Evolutionary conservation across 164 flowering plant species (phyloP), one percentile per base, ranked within the genome.

Genomic region (Houttuynia cordata): DNA sequence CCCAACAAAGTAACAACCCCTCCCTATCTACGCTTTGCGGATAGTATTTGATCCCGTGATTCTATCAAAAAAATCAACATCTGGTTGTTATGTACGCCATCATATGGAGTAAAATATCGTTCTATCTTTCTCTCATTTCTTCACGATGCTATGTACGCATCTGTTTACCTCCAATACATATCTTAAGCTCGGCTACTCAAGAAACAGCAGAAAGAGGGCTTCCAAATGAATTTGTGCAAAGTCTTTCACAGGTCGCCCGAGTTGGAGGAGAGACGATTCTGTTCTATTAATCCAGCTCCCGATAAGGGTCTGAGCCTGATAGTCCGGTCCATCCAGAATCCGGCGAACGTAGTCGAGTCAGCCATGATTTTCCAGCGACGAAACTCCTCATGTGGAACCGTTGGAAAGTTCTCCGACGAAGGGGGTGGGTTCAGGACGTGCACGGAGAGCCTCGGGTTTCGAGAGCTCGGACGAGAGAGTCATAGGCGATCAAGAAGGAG

Each of bases 401-500:
- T 39, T 10, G 22, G 9, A 24, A 39, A n/a, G 20, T 19, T 19
- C 10, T 3, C 19, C 55, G 42, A 0, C 40, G 41, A 6, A 6
- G 82, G 80, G 12, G 63, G 67, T 19, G 81, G 84, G 21, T 21
- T 83, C 55, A 60, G 56, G 69, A 76, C 86, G 15, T 84, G 86
- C 57, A 84, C 89, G 12, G 89, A 84, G 76, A 75, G 83, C 20
- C 55, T 84, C 12, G 89, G 89, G 56, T 80, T n/a, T 70, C 58
- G 89, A 81, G 79, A 84, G 86, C 64, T 80, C 69, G 9, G 79
- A 77, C 30, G 83, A 76, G 57, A 57, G 30, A 30, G 58, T 67
- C 39, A 10, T 45, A 15, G 59, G 10, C 23, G 23, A 19, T 30
- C 24, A 23, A 55, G 58, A 22, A 25, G 30, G 68, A 53, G 73